Percentiles rank a stretch among this genome's conserved stretches.
These are phyloP conservation scores for Talaromyces sp. DNA, from an alignment of 2,329 filamentous ascomycete genomes.

Conservation along the genomic window DNA sequence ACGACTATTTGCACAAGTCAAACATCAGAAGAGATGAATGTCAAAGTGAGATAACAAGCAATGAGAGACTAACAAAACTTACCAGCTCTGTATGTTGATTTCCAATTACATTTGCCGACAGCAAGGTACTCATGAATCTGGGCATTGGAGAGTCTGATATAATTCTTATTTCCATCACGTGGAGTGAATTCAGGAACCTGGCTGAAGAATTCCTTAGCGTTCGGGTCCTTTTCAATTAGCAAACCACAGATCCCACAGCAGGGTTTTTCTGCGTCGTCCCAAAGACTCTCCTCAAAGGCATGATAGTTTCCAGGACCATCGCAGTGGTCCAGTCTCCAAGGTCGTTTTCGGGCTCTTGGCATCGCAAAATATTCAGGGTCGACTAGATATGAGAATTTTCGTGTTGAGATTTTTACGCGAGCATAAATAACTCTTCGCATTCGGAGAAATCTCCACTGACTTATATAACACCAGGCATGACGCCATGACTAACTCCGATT, in stretches of 20 bases:
- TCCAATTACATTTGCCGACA: neutral
- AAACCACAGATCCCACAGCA: constrained; percentile 3
- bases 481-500: no score
- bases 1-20: neutral
- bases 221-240: neutral
- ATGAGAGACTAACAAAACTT: neutral
- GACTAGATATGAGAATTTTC: no score
- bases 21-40: neutral
- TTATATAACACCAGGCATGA: no score
- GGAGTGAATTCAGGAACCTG: neutral
- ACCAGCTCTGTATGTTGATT: constrained; percentile 11
- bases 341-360: neutral
- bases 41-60: neutral
- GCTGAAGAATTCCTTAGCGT: neutral
- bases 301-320: neutral
- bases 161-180: neutral
- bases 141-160: neutral
- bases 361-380: neutral
- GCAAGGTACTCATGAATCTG: neutral
- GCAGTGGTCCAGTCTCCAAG: neutral
- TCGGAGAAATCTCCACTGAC: no score
- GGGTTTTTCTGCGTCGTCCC: neutral
- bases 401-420: no score
- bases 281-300: neutral
- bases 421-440: no score